Evolutionary conservation across 768 basidiomycete species (phyloP).

Genomic region (Mrakia gelida): DNA sequence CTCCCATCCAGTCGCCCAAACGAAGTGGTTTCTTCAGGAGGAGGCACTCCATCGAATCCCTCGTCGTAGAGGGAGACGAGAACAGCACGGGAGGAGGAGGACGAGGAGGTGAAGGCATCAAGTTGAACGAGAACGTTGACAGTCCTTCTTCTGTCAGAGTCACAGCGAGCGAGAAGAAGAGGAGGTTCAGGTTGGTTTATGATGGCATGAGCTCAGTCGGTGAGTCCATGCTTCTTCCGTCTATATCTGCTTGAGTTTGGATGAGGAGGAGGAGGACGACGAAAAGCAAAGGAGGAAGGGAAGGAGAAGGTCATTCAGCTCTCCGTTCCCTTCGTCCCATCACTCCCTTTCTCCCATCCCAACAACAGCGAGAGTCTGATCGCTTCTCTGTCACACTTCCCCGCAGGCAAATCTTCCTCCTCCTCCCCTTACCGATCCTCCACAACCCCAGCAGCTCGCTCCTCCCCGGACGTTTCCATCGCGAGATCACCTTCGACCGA

Average conservation of each 20-base stretch:
- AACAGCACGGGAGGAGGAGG: background rate
- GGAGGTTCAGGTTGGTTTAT: background rate
- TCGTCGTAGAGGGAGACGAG: background rate
- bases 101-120: background rate
- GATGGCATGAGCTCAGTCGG: background rate
- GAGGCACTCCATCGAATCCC: background rate
- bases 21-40: background rate
- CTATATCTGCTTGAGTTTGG: background rate
- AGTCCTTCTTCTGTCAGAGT: background rate
- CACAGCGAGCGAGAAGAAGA: background rate
- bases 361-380: background rate
- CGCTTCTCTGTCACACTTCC: background rate
- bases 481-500: background rate
- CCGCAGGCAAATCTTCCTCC: background rate
- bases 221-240: background rate
- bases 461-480: background rate
- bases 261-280: background rate
- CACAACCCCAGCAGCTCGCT: background rate
- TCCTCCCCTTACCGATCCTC: constrained; percentile 17
- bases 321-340: background rate
- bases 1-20: background rate
- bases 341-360: background rate
- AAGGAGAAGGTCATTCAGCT: background rate
- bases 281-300: background rate
- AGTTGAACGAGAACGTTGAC: background rate